Base-by-base conservation (phyloP, 2,329 filamentous ascomycete genomes). In the Coleophoma eucalyptorum region DNA sequence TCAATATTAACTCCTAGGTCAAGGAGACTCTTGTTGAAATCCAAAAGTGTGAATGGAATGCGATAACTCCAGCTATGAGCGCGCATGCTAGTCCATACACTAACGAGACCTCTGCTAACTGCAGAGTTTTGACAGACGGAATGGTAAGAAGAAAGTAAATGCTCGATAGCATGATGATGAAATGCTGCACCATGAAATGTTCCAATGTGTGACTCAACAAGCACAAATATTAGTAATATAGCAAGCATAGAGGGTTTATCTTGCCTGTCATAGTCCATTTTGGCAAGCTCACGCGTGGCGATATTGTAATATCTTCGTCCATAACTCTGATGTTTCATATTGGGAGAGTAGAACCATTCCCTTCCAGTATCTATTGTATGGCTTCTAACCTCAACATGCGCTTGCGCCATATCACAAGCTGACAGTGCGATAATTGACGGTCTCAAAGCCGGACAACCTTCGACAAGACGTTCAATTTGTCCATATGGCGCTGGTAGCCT, bases 151-250 rank as follows among this genome's bases (percentile, higher is more conserved):
- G 44, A 18, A 37, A 47, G 44, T 19, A 47, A 19, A 37, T 47
- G 44, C 18, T 47, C 44, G 37, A 47, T 47, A 16, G 12, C 44
- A 47, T 47, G 44, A 47, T 47, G 44, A 19, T 47, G 44, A 33
- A 47, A 47, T 20, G 44, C 44, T 18, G 44, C n/a, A 4, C 44
- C 44, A 20, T 33, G 44, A n/a, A 35, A 47, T 2, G 3, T 26
- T 35, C 44, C 44, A 37, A 47, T 47, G 20, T 37, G 33, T 6
- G 33, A 35, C 16, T 47, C 44, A 19, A 37, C 21, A 6, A 35
- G 34, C 31, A 20, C 18, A 37, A 47, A 47, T 31, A 47, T 16
- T n/a, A 47, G 12, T 20, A 47, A 26, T n/a, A 19, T n/a, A 11
- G 44, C 44, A 47, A 47, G 44, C 2, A 47, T n/a, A 26, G 40